These are phyloP conservation scores for Lathyrus sativus DNA, from an alignment of 306 rosid species.

Conservation along the genomic window DNA sequence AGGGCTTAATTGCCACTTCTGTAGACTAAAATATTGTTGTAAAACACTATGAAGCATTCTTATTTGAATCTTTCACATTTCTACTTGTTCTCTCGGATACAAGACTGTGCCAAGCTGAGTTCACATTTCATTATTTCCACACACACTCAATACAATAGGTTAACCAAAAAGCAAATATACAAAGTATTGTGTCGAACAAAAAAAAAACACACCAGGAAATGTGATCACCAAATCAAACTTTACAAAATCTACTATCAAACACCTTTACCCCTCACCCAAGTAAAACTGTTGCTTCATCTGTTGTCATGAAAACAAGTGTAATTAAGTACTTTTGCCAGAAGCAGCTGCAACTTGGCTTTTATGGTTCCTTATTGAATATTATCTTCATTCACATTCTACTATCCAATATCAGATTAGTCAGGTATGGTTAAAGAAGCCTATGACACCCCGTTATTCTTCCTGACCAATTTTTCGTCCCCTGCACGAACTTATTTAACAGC, in stretches of 20 bases:
- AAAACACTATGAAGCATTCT: background rate
- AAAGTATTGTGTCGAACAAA: constrained; percentile 45
- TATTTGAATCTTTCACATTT: constrained; percentile 25
- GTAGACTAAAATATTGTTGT: no score
- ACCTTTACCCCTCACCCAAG: constrained; percentile 10
- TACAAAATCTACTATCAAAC: constrained; percentile 50
- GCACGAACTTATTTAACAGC: background rate
- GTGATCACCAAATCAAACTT: constrained; percentile 53
- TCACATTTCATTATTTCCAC: constrained; percentile 40
- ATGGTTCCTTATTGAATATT: constrained; percentile 41
- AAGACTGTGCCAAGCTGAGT: constrained; percentile 28
- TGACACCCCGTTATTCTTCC: constrained; percentile 28
- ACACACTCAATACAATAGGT: constrained; percentile 28
- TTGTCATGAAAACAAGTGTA: constrained; percentile 40
- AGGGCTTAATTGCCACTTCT: no score
- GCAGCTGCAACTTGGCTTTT: constrained; percentile 41
- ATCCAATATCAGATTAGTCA: constrained; percentile 28
- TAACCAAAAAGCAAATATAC: constrained; percentile 38
- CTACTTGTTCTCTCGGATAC: constrained; percentile 9
- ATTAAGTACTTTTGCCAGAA: constrained; percentile 38
- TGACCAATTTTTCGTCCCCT: constrained; percentile 22
- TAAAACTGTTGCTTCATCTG: constrained; percentile 25
- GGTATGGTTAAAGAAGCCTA: constrained; percentile 37
- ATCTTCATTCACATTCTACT: constrained; percentile 37
- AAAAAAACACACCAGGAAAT: constrained; percentile 45